These are phyloP conservation scores for Ophiostoma ulmi DNA, from an alignment of 2,329 filamentous ascomycete genomes.

Conservation along the genomic window DNA sequence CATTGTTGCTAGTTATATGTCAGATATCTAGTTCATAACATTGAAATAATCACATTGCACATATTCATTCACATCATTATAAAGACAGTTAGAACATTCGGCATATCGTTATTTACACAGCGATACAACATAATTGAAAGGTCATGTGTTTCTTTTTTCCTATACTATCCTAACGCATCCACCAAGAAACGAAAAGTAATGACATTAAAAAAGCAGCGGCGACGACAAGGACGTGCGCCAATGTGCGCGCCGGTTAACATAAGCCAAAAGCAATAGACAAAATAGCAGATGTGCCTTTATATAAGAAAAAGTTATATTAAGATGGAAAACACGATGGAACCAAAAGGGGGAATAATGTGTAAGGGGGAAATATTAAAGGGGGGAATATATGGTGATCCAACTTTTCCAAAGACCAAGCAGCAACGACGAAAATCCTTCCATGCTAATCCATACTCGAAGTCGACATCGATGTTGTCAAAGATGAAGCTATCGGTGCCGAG, in stretches of 20 bases:
- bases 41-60: too few species aligned
- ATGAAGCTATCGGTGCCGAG: neutral
- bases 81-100: too few species aligned
- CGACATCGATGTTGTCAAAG: neutral
- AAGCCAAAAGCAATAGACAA: neutral
- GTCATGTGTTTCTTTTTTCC: constrained; percentile 8
- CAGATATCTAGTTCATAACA: too few species aligned
- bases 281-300: neutral
- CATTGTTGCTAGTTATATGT: too few species aligned
- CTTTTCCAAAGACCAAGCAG: neutral
- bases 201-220: neutral
- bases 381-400: neutral
- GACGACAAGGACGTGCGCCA: neutral
- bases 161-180: constrained; percentile 4
- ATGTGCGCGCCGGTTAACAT: neutral
- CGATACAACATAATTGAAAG: too few species aligned
- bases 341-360: neutral
- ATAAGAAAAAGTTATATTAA: constrained; percentile 5
- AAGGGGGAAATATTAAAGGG: neutral
- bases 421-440: neutral
- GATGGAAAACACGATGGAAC: neutral
- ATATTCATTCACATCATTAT: neutral
- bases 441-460: neutral
- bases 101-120: too few species aligned
- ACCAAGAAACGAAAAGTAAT: neutral